These are phyloP conservation scores for Ogataea glucozyma DNA, from an alignment of 805 yeast species.

Conservation along the genomic window DNA sequence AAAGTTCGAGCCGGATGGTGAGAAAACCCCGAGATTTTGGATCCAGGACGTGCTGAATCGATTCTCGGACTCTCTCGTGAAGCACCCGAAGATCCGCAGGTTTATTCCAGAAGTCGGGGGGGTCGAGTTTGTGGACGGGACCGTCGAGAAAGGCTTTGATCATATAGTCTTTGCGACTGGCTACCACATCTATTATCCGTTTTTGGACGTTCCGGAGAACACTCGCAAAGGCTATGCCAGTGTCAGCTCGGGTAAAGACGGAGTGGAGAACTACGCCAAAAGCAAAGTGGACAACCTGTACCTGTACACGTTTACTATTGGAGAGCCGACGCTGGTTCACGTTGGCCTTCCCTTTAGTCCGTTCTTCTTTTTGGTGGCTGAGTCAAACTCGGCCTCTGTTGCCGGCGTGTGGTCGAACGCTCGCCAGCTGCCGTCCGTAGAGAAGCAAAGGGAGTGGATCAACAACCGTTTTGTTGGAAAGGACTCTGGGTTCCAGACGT, in stretches of 20 bases:
- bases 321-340: constrained; percentile 44
- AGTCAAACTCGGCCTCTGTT: constrained; percentile 50
- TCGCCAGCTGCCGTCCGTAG: constrained; percentile 39
- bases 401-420: constrained; percentile 58
- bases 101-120: constrained; percentile 30
- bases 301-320: constrained; percentile 37
- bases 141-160: constrained; percentile 36
- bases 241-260: constrained; percentile 38
- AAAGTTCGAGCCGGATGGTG: neutral
- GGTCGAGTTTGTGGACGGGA: constrained; percentile 36
- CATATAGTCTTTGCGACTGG: constrained; percentile 51
- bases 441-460: constrained; percentile 21
- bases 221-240: constrained; percentile 18
- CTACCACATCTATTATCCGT: constrained; percentile 47
- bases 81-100: constrained; percentile 33
- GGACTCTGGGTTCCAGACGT: constrained; percentile 19
- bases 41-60: constrained; percentile 1
- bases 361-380: constrained; percentile 49
- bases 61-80: constrained; percentile 1
- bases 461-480: constrained; percentile 15
- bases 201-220: constrained; percentile 32
- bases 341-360: constrained; percentile 45
- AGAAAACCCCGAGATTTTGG: constrained; percentile 3
- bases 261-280: constrained; percentile 15
- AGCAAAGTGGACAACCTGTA: constrained; percentile 28